A percentile compares a stretch with the other conserved stretches of the same genome.
These are phyloP conservation scores for Berberis vulgaris DNA, from an alignment of 164 flowering plant species.

Conservation along the genomic window DNA sequence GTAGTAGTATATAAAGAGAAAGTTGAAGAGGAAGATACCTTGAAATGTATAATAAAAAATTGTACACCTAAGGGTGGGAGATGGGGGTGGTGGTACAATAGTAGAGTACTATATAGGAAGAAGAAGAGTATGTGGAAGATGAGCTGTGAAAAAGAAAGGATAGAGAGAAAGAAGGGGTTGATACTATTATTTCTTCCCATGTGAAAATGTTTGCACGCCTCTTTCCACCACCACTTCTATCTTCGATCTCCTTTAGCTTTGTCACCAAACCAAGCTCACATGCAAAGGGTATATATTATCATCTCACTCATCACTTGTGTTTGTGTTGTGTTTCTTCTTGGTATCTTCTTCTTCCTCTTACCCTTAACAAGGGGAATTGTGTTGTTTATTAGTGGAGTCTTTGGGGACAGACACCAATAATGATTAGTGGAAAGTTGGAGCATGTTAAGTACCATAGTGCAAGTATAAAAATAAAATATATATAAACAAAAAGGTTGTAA, in stretches of 20 bases:
- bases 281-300: conserved; percentile 9
- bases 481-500: too few species aligned
- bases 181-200: conserved; percentile 21
- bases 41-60: too few species aligned
- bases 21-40: too few species aligned
- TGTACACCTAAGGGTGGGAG: too few species aligned
- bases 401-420: conserved; percentile 3
- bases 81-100: neutral
- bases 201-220: conserved; percentile 33
- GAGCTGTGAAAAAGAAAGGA: conserved; percentile 11
- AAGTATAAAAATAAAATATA: neutral
- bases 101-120: neutral
- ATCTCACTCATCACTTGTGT: too few species aligned
- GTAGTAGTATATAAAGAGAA: neutral
- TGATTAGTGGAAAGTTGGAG: conserved; percentile 9
- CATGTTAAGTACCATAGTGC: neutral
- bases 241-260: conserved; percentile 25
- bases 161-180: neutral
- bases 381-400: neutral
- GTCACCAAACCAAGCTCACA: conserved; percentile 45
- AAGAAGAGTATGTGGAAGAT: conserved; percentile 1
- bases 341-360: conserved; percentile 1
- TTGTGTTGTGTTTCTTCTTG: conserved; percentile 4
- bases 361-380: conserved; percentile 4
- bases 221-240: neutral